Evolutionary conservation across 331 rosid species (phyloP).

Genomic region (Cydonia oblonga): DNA sequence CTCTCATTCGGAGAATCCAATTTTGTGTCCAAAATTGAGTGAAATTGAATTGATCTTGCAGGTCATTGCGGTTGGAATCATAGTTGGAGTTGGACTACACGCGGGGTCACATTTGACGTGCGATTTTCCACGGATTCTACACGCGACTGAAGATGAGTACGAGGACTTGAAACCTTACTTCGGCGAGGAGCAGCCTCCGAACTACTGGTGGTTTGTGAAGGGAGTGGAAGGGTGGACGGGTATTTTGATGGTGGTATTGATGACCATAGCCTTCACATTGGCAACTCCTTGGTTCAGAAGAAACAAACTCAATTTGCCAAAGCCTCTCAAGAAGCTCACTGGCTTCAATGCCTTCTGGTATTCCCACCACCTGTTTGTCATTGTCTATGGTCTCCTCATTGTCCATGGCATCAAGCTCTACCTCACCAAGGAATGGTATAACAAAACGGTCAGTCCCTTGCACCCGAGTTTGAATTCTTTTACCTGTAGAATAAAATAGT

Average conservation of each 20-base stretch:
- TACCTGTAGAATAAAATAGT: not conserved
- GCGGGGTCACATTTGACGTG: constrained; percentile 57
- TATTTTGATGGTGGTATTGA: constrained; percentile 55
- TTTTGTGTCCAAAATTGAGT: not conserved
- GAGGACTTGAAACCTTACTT: constrained; percentile 46
- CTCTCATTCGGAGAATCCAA: not conserved
- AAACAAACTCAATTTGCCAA: constrained; percentile 57
- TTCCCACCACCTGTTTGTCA: constrained; percentile 75
- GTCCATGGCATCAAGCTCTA: constrained; percentile 67
- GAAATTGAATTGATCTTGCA: not conserved
- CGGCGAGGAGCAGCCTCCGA: constrained; percentile 48
- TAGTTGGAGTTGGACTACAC: constrained; percentile 59
- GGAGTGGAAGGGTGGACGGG: constrained; percentile 72
- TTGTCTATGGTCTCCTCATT: constrained; percentile 60
- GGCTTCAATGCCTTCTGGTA: constrained; percentile 97
- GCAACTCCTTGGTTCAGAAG: constrained; percentile 87
- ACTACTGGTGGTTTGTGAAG: constrained; percentile 68
- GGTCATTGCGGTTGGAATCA: constrained; percentile 48
- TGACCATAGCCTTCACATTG: constrained; percentile 74
- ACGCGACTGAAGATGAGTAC: constrained; percentile 45
- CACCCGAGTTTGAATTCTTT: not conserved
- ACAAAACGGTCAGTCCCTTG: constrained; percentile 55
- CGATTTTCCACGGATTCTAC: constrained; percentile 64
- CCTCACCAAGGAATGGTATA: constrained; percentile 63
- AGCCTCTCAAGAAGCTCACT: constrained; percentile 55